Evolutionary conservation across 208 protist genomes (phyloP).

Genomic region (Phytomonas sp.): DNA sequence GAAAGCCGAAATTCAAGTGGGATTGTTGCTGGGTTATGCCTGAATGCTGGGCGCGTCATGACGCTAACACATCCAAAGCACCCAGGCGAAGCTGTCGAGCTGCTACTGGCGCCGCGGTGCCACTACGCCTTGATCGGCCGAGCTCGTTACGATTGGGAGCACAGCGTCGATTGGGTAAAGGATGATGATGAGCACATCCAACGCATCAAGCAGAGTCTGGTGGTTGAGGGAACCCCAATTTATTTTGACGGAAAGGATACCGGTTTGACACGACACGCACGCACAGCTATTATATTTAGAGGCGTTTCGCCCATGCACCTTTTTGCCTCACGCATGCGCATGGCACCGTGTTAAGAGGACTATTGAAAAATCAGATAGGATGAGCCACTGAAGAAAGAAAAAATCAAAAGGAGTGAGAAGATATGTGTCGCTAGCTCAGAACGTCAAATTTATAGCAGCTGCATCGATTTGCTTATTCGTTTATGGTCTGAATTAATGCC

Average conservation of each 20-base stretch:
- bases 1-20: slow-evolving; percentile 78
- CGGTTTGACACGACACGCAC: slow-evolving; percentile 35
- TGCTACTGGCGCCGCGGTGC: slow-evolving; percentile 69
- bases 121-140: slow-evolving; percentile 61
- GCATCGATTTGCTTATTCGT: not conserved
- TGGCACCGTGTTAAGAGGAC: slow-evolving; percentile 1
- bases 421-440: not conserved
- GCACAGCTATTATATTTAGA: slow-evolving; percentile 72
- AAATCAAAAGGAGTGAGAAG: not conserved
- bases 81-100: slow-evolving; percentile 51
- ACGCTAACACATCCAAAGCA: slow-evolving; percentile 65
- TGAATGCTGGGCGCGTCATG: slow-evolving; percentile 71
- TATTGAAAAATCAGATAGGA: not conserved
- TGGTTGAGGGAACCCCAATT: slow-evolving; percentile 52
- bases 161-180: slow-evolving; percentile 69
- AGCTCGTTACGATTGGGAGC: slow-evolving; percentile 79
- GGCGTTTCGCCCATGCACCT: slow-evolving; percentile 76
- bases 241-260: slow-evolving; percentile 55
- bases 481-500: not conserved
- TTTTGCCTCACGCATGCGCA: slow-evolving; percentile 30
- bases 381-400: slow-evolving; percentile 1
- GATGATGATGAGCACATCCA: slow-evolving; percentile 73
- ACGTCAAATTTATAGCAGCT: not conserved
- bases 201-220: slow-evolving; percentile 37
- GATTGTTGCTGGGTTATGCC: slow-evolving; percentile 64